Evolutionary conservation across 1,139 yeast genomes (phyloP).

Genomic region (Candida freyschussii): DNA sequence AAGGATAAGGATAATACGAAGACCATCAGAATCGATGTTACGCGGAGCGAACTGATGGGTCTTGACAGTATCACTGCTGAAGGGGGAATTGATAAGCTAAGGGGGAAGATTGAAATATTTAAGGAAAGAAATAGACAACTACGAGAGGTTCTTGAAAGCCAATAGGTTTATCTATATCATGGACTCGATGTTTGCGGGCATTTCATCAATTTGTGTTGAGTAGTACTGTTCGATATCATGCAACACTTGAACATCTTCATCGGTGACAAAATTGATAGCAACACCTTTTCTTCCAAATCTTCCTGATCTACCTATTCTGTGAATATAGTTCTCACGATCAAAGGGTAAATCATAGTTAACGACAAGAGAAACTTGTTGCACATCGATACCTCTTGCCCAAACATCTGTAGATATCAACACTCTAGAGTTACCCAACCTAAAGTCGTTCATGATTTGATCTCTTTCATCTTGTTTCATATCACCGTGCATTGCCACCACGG

Average conservation of each 20-base stretch:
- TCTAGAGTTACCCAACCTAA: conserved; percentile 70
- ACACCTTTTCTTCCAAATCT: conserved; percentile 95
- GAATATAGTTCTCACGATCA: conserved; percentile 85
- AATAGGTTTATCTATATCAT: conserved; percentile 10
- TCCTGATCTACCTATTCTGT: conserved; percentile 92
- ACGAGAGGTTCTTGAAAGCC: conserved; percentile 17
- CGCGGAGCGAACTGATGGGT: conserved; percentile 26
- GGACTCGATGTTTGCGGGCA: conserved; percentile 74
- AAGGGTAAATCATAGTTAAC: conserved; percentile 87
- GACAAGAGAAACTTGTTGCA: conserved; percentile 93
- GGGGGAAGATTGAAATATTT: conserved; percentile 32
- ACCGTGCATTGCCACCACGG: conserved; percentile 94
- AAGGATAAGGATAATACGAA: conserved; percentile 22
- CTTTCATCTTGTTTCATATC: conserved; percentile 95
- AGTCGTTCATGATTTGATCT: conserved; percentile 84
- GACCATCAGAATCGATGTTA: conserved; percentile 28
- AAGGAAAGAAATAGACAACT: conserved; percentile 35
- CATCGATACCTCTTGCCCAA: conserved; percentile 98
- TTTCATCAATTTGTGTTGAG: conserved; percentile 71
- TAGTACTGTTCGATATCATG: conserved; percentile 74
- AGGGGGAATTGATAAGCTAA: conserved; percentile 24
- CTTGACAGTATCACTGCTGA: conserved; percentile 25
- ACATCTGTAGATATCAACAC: conserved; percentile 93
- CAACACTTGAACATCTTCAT: conserved; percentile 55
- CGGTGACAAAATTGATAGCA: conserved; percentile 83